Conservation (phyloP, 2,329 filamentous ascomycete genomes). For the Dothideomycetidae sp. region DNA sequence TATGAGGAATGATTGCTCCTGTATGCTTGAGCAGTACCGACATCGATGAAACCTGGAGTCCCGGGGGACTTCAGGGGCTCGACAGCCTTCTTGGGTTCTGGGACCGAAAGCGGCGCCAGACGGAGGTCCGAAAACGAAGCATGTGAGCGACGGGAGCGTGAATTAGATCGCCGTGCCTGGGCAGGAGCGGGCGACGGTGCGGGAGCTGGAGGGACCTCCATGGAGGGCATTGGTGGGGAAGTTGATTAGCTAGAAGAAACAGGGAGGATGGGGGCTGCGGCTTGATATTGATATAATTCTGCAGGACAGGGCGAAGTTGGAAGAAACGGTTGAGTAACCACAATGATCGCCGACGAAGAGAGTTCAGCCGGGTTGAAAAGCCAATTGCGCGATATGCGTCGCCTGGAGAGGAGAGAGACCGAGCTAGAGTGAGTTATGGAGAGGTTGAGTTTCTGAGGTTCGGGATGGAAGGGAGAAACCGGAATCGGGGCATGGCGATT, state of each 20-base stretch:
- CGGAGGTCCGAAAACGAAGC: constrained; percentile 46
- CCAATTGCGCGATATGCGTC: too few relatives aligned
- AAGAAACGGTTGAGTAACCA: too few relatives aligned
- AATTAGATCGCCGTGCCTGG: constrained; percentile 4
- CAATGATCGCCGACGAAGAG: too few relatives aligned
- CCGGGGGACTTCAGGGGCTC: constrained; percentile 10
- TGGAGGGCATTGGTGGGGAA: not conserved
- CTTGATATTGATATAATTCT: not conserved
- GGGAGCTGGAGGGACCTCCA: not conserved
- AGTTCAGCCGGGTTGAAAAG: too few relatives aligned
- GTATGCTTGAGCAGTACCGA: constrained; percentile 14
- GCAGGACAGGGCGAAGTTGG: too few relatives aligned
- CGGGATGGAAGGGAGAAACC: too few relatives aligned
- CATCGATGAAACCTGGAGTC: constrained; percentile 14
- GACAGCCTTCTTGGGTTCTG: constrained; percentile 18
- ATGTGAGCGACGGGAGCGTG: constrained; percentile 37
- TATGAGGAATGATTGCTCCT: constrained; percentile 29
- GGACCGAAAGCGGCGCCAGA: constrained; percentile 42
- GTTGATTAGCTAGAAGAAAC: too few relatives aligned
- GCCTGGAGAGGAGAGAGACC: too few relatives aligned
- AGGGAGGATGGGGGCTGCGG: too few relatives aligned
- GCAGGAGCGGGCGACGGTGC: not conserved
- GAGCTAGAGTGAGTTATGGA: too few relatives aligned
- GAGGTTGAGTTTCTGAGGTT: too few relatives aligned
- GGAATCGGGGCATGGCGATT: too few relatives aligned